These are phyloP conservation scores for Thalassiosira hispida DNA, from an alignment of 352 stramenopile genomes.

Conservation along the genomic window DNA sequence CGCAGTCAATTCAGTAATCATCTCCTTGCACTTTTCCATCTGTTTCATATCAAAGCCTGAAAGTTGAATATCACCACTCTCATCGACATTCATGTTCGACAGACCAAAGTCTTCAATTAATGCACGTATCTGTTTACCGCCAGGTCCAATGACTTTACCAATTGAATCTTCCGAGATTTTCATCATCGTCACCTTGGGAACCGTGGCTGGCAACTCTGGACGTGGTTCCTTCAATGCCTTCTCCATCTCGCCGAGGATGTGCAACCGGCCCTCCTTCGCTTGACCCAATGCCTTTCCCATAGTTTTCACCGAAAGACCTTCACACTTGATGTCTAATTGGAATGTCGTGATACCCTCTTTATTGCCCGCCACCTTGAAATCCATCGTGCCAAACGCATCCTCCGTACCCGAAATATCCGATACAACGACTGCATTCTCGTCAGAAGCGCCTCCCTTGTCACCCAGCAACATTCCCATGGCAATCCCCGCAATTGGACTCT, in stretches of 20 bases:
- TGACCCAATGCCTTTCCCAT: constrained; percentile 82
- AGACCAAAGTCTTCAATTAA: constrained; percentile 84
- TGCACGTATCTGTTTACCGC: constrained; percentile 81
- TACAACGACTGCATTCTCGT: constrained; percentile 90
- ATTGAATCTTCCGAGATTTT: constrained; percentile 75
- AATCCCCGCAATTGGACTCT: constrained; percentile 92
- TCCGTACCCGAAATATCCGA: constrained; percentile 97
- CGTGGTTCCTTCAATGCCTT: constrained; percentile 66
- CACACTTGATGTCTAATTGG: constrained; percentile 81
- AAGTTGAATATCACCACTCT: constrained; percentile 74
- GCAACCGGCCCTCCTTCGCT: constrained; percentile 66
- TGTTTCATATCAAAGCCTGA: constrained; percentile 70
- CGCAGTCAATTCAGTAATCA: constrained; percentile 59
- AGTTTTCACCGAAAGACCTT: constrained; percentile 76
- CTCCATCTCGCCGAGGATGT: constrained; percentile 38
- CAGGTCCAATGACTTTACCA: constrained; percentile 86
- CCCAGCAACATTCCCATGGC: constrained; percentile 90
- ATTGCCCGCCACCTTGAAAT: constrained; percentile 95
- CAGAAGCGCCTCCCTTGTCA: constrained; percentile 69
- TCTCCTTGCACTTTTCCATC: constrained; percentile 69
- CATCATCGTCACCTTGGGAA: constrained; percentile 76
- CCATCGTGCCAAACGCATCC: constrained; percentile 97
- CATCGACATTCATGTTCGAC: constrained; percentile 75
- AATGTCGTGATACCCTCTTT: constrained; percentile 76
- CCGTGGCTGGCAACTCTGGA: constrained; percentile 64